Evolutionary conservation across 345 rosid species (phyloP).

Genomic region (Populus alba): DNA sequence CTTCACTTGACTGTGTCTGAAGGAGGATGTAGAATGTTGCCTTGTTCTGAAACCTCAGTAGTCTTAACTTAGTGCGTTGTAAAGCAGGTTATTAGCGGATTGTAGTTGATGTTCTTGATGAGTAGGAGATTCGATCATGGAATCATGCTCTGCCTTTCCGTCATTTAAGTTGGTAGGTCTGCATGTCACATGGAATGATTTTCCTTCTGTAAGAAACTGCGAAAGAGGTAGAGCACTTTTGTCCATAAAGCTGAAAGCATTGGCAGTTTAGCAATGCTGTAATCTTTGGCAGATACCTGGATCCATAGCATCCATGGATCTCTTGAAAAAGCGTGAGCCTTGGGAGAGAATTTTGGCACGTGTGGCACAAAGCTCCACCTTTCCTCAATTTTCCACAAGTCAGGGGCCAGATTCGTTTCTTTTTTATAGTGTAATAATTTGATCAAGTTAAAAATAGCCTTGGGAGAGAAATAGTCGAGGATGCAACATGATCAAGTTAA

Average conservation of each 20-base stretch:
- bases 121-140: conserved; percentile 12
- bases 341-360: background rate
- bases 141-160: conserved; percentile 11
- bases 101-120: conserved; percentile 3
- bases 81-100: conserved; percentile 20
- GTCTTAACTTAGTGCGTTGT: conserved; percentile 22
- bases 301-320: too few species aligned
- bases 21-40: conserved; percentile 8
- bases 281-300: background rate
- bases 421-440: too few species aligned
- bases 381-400: too few species aligned
- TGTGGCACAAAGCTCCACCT: background rate
- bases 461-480: too few species aligned
- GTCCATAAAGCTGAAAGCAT: background rate
- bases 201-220: background rate
- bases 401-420: too few species aligned
- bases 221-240: background rate
- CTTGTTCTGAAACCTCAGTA: background rate
- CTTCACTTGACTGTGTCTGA: background rate
- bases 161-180: background rate
- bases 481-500: too few species aligned
- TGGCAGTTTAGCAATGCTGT: background rate
- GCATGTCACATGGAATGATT: background rate
- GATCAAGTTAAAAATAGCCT: too few species aligned
- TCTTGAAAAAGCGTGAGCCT: too few species aligned